These are phyloP conservation scores for Claviceps pusilla DNA, from an alignment of 2,329 filamentous ascomycete genomes.

Conservation along the genomic window DNA sequence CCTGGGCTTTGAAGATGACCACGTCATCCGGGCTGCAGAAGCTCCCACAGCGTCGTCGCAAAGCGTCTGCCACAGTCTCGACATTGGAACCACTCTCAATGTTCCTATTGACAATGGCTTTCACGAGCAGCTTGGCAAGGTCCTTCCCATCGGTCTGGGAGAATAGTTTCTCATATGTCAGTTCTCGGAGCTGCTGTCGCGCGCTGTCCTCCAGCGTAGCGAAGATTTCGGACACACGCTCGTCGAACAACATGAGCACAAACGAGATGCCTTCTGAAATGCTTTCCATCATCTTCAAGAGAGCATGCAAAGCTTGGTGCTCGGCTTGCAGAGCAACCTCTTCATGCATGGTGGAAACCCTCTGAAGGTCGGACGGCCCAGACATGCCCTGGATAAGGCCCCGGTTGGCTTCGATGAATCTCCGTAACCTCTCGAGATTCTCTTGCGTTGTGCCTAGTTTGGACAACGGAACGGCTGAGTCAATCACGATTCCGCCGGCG, in stretches of 20 bases:
- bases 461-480: constrained; percentile 46
- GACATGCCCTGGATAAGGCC: constrained; percentile 85
- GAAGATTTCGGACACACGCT: constrained; percentile 80
- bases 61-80: constrained; percentile 89
- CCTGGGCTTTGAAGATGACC: constrained; percentile 94
- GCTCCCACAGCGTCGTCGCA: constrained; percentile 80
- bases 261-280: constrained; percentile 96
- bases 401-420: constrained; percentile 77
- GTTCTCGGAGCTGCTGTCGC: constrained; percentile 52
- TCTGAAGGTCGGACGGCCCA: constrained; percentile 73
- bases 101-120: constrained; percentile 94
- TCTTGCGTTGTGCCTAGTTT: constrained; percentile 70
- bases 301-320: constrained; percentile 76
- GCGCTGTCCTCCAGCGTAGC: constrained; percentile 55
- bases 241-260: constrained; percentile 85
- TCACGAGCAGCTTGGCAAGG: constrained; percentile 84
- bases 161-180: constrained; percentile 84
- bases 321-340: constrained; percentile 87
- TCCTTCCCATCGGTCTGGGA: constrained; percentile 66
- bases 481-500: constrained; percentile 46
- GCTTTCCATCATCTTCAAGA: constrained; percentile 72
- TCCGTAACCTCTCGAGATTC: constrained; percentile 60
- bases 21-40: constrained; percentile 98
- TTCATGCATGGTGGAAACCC: constrained; percentile 68
- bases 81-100: constrained; percentile 95